These are phyloP conservation scores for Teunomyces pallodes DNA, from an alignment of 805 yeast genomes.

Conservation along the genomic window DNA sequence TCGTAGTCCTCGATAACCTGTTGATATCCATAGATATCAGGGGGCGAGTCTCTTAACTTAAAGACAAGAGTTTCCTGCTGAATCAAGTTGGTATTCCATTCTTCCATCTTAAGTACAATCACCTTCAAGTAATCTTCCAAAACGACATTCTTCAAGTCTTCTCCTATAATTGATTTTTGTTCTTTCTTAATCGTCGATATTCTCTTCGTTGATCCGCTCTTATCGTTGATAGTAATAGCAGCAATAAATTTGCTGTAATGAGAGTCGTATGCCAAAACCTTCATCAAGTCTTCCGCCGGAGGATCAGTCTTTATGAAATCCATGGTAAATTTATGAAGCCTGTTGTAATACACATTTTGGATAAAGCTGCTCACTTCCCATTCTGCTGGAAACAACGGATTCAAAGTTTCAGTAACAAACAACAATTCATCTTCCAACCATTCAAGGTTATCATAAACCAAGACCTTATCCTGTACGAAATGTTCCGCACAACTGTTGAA, in stretches of 20 bases:
- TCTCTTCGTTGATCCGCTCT: slow-evolving; percentile 12
- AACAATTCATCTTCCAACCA: slow-evolving; percentile 83
- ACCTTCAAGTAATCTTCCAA: slow-evolving; percentile 76
- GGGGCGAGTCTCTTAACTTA: slow-evolving; percentile 63
- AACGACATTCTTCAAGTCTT: slow-evolving; percentile 66
- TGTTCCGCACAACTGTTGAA: slow-evolving; percentile 64
- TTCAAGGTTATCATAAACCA: slow-evolving; percentile 65
- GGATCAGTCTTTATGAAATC: slow-evolving; percentile 69
- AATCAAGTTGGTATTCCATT: slow-evolving; percentile 76
- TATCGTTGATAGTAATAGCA: slow-evolving; percentile 19
- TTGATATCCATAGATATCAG: slow-evolving; percentile 63
- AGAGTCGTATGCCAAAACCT: slow-evolving; percentile 74
- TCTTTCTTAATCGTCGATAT: slow-evolving; percentile 35
- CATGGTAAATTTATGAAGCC: slow-evolving; percentile 62
- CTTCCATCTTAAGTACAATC: slow-evolving; percentile 69
- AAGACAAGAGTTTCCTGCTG: slow-evolving; percentile 67
- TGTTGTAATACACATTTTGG: slow-evolving; percentile 63
- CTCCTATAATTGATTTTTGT: slow-evolving; percentile 60
- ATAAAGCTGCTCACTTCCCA: slow-evolving; percentile 73
- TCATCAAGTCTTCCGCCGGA: slow-evolving; percentile 70
- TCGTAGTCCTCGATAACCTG: slow-evolving; percentile 41
- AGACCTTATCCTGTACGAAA: slow-evolving; percentile 49
- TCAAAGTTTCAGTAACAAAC: slow-evolving; percentile 59
- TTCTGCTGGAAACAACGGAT: slow-evolving; percentile 59
- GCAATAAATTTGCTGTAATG: slow-evolving; percentile 47